Evolutionary conservation across 805 yeast genomes (phyloP), one percentile per base, ranked within the genome.

Genomic region (Wickerhamomyces tratensis): DNA sequence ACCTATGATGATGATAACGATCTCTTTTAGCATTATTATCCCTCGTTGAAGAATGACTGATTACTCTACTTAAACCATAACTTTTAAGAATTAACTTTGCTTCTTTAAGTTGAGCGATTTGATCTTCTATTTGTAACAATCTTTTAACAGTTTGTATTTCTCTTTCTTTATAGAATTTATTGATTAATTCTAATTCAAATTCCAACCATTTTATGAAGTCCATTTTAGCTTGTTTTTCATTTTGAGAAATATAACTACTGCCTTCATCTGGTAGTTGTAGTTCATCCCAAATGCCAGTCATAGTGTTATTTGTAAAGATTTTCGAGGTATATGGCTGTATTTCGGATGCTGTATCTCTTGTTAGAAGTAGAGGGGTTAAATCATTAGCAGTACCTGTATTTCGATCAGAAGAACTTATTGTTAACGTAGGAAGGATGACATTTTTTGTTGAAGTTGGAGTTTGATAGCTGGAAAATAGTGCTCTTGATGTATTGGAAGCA

Each of bases 141-240:
- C 91, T 65, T 44, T 75, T 76, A 38, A 76, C 67, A 1, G 75
- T 77, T 20, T 75, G 82, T 29, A 67, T 64, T 51, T 85, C 94
- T 49, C 71, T 76, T 29, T 71, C 76, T 37, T 58, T 65, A 57
- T 73, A 86, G 53, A 86, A 86, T 0, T 33, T 39, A 35, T 83
- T 78, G 7, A 86, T 80, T 57, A 77, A 82, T 5, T 42, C 48
- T 26, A 81, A 63, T 56, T 86, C 82, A 0, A 49, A 41, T 42
- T 83, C 82, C 6, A 86, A 68, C 94, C 95, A 86, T 3, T 51
- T 56, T 13, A 70, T 48, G 48, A 86, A 87, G 40, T 72, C 73
- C 5, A 56, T 47, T 38, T 66, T 68, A 11, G 20, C 20, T 20
- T 20, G 20, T 20, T 20, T 20, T 20, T 20, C 20, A 20, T 2